A percentile compares a stretch with the other conserved stretches of the same genome.
Evolutionary conservation across 768 basidiomycete genomes (phyloP).

Genomic region (Rhizopogon vinicolor): DNA sequence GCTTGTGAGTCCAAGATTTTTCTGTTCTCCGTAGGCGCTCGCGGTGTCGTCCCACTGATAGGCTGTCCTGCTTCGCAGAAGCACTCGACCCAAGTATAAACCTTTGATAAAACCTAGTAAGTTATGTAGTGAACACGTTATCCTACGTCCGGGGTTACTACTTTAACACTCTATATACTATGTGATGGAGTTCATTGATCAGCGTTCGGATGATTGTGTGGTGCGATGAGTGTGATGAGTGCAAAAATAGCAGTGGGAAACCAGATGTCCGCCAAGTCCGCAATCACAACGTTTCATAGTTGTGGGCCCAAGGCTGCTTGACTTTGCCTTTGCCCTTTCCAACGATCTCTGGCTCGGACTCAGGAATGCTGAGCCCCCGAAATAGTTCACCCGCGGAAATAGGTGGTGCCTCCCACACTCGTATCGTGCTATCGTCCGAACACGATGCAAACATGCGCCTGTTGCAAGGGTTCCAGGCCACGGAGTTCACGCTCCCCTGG

Average conservation of each 20-base stretch:
- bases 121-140: neutral
- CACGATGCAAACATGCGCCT: conserved; percentile 94
- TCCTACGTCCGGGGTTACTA: conserved; percentile 22
- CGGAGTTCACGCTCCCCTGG: conserved; percentile 89
- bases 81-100: neutral
- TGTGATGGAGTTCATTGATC: conserved; percentile 21
- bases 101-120: neutral
- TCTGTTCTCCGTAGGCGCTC: conserved; percentile 45
- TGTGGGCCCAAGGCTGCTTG: conserved; percentile 37
- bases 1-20: neutral
- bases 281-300: conserved; percentile 9
- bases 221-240: neutral
- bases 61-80: no score
- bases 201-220: conserved; percentile 20
- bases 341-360: conserved; percentile 22
- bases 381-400: conserved; percentile 15
- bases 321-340: conserved; percentile 67
- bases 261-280: neutral
- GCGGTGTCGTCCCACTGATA: conserved; percentile 38
- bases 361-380: conserved; percentile 14
- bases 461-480: conserved; percentile 92
- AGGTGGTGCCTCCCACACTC: conserved; percentile 71
- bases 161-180: conserved; percentile 29
- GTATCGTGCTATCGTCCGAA: conserved; percentile 87
- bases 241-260: neutral